Percentiles rank a stretch among this genome's conserved stretches.
These are phyloP conservation scores for Aureobasidium sp. DNA, from an alignment of 2,329 filamentous ascomycete genomes.

Conservation along the genomic window DNA sequence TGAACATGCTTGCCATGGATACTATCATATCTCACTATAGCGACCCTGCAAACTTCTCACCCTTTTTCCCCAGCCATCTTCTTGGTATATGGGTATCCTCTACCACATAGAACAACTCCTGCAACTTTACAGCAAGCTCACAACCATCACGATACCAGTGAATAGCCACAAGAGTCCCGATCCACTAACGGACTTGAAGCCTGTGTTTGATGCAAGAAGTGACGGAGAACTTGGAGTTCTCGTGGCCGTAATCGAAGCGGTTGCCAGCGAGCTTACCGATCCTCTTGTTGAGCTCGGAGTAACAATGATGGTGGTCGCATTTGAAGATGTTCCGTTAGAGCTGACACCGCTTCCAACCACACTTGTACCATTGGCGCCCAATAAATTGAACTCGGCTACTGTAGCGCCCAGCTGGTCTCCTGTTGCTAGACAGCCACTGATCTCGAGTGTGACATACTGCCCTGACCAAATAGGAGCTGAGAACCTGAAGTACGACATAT, in stretches of 20 bases:
- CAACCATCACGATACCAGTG: not conserved
- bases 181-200: not conserved
- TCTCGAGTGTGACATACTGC: constrained; percentile 37
- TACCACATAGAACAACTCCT: not conserved
- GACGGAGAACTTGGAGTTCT: not conserved
- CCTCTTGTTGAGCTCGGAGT: constrained; percentile 6
- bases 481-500: constrained; percentile 38
- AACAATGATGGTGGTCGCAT: not conserved
- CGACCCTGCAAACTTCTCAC: not conserved
- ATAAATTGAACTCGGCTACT: constrained; percentile 40
- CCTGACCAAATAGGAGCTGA: constrained; percentile 33
- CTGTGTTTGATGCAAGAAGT: not conserved
- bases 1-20: not conserved
- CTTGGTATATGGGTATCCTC: not conserved
- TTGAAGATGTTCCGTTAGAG: not conserved
- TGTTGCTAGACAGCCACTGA: constrained; percentile 38
- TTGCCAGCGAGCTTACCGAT: constrained; percentile 2
- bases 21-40: not conserved
- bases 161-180: not conserved
- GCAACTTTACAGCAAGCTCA: not conserved
- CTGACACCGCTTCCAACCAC: constrained; percentile 2
- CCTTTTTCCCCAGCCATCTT: not conserved
- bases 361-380: not conserved
- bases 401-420: constrained; percentile 37
- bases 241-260: constrained; percentile 4